phyloP scores from a whole-genome alignment of 306 rosid species.

The Cucumis cinereus region DNA sequence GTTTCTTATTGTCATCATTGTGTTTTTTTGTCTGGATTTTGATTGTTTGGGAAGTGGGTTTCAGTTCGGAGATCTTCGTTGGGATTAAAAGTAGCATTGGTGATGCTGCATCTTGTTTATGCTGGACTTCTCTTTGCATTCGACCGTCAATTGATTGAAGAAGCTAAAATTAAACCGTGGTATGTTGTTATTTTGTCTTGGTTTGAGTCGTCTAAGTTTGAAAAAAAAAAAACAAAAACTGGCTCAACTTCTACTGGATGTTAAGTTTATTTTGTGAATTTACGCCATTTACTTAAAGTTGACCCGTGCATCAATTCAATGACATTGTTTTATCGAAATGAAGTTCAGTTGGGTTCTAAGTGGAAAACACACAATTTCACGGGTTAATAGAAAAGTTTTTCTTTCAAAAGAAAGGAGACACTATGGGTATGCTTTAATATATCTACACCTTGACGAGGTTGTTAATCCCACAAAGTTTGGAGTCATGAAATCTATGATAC shows the following conservation, averaged over 20 bases:
- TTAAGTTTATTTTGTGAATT: neutral
- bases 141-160: constrained; percentile 58
- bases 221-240: too few relatives aligned
- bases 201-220: neutral
- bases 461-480: neutral
- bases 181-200: constrained; percentile 18
- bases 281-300: neutral
- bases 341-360: neutral
- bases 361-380: neutral
- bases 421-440: neutral
- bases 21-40: neutral
- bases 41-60: constrained; percentile 9
- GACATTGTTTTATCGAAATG: neutral
- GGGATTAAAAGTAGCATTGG: constrained; percentile 61
- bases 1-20: neutral
- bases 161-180: constrained; percentile 69
- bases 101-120: constrained; percentile 54
- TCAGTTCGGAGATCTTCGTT: constrained; percentile 78
- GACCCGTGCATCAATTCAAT: neutral
- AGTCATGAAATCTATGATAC: neutral
- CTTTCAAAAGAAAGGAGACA: neutral
- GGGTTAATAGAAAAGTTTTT: neutral
- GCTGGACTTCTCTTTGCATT: constrained; percentile 58
- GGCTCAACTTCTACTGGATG: neutral
- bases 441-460: neutral